These are phyloP conservation scores for Populus pruinosa DNA, from an alignment of 345 rosid species.

Conservation along the genomic window DNA sequence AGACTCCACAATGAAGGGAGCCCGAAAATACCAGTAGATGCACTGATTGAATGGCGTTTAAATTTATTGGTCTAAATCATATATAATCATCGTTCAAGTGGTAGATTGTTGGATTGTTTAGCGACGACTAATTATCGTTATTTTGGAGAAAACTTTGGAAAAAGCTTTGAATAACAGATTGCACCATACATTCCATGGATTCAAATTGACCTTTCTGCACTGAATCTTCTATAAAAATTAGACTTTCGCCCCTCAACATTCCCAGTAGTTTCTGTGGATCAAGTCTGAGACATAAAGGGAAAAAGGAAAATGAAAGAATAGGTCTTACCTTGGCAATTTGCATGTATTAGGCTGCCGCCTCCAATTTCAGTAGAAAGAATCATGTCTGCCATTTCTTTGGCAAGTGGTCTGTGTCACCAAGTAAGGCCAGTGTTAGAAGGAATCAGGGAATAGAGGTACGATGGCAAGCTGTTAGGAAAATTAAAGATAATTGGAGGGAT, in stretches of 20 bases:
- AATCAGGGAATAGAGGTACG: too few relatives aligned
- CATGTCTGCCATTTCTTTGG: constrained; percentile 71
- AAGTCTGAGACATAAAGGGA: constrained; percentile 41
- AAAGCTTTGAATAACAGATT: constrained; percentile 58
- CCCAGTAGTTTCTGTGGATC: constrained; percentile 73
- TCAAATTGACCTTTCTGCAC: constrained; percentile 89
- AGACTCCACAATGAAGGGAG: constrained; percentile 85
- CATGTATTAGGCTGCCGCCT: constrained; percentile 80
- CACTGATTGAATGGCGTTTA: constrained; percentile 20
- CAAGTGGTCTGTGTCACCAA: constrained; percentile 88
- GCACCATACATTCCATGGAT: constrained; percentile 81
- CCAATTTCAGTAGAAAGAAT: constrained; percentile 78
- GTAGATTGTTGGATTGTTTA: background rate
- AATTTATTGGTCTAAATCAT: too few relatives aligned
- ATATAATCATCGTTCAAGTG: background rate
- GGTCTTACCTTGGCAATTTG: constrained; percentile 59
- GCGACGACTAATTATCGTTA: background rate
- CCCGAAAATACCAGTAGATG: constrained; percentile 87
- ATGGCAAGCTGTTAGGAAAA: too few relatives aligned
- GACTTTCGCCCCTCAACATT: constrained; percentile 63
- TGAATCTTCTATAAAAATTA: constrained; percentile 92
- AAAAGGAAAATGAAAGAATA: too few relatives aligned
- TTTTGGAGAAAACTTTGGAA: background rate
- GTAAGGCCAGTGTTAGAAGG: constrained; percentile 58
- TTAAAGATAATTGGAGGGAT: too few relatives aligned